Evolutionary conservation across 2,329 filamentous ascomycete species (phyloP).

Genomic region (Venturia aucupariae): DNA sequence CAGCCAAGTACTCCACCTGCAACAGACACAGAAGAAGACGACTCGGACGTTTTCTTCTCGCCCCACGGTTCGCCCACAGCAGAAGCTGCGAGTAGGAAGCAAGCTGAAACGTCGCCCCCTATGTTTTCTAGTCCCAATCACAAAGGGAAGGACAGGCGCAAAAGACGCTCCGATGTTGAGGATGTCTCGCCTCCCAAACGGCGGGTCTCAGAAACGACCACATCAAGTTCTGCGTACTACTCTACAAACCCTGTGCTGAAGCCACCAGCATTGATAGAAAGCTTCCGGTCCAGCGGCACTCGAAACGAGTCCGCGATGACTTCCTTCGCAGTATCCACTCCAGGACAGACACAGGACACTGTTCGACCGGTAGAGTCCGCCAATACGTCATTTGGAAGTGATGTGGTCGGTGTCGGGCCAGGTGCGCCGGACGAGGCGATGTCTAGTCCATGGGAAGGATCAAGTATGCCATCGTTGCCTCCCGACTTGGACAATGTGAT

Average conservation of each 20-base stretch:
- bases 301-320: not conserved
- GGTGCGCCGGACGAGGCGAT: not conserved
- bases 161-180: not conserved
- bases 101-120: not conserved
- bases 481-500: not conserved
- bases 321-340: not conserved
- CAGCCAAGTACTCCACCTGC: not conserved
- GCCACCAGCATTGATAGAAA: not conserved
- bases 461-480: not conserved
- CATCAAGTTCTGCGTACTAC: not conserved
- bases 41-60: not conserved
- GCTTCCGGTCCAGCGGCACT: not conserved
- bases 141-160: not conserved
- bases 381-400: not conserved
- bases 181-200: not conserved
- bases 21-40: not conserved
- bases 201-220: not conserved
- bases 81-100: not conserved
- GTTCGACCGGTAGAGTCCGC: not conserved
- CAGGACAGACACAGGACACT: not conserved
- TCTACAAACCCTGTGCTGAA: not conserved
- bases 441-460: not conserved
- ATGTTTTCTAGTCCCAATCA: not conserved
- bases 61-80: not conserved
- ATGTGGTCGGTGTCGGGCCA: not conserved